A percentile compares a stretch with the other conserved stretches of the same genome.
These are phyloP conservation scores for Pestalotiopsis sp. DNA, from an alignment of 2,329 filamentous ascomycete genomes.

Conservation along the genomic window DNA sequence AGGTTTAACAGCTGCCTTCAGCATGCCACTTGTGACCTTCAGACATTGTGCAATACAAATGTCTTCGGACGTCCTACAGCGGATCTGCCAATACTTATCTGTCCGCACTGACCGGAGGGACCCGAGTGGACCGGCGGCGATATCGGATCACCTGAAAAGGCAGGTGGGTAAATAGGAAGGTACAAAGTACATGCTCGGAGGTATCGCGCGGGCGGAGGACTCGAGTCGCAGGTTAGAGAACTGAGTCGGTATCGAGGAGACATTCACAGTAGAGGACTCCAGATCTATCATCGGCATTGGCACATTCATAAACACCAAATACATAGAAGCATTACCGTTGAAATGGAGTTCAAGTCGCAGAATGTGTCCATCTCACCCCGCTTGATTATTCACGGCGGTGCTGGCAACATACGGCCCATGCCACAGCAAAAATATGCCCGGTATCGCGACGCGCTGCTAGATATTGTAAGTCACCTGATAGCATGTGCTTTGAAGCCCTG, in stretches of 20 bases:
- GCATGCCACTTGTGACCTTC: too few species aligned
- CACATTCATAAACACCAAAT: not conserved
- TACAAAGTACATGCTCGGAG: too few species aligned
- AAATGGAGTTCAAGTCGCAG: constrained; percentile 45
- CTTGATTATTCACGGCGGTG: constrained; percentile 73
- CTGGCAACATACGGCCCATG: constrained; percentile 69
- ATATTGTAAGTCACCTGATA: constrained; percentile 52
- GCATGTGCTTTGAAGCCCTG: too few species aligned
- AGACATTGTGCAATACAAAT: not conserved
- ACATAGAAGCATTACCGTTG: not conserved
- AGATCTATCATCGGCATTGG: not conserved
- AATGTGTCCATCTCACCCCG: constrained; percentile 47
- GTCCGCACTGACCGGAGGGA: not conserved
- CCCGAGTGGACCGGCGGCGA: not conserved
- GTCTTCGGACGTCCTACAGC: not conserved
- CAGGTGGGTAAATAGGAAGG: not conserved
- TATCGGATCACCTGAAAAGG: constrained; percentile 3
- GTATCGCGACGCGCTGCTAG: constrained; percentile 63
- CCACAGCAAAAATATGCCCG: constrained; percentile 58
- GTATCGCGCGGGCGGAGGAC: not conserved
- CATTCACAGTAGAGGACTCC: not conserved
- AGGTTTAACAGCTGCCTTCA: too few species aligned
- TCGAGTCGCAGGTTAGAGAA: not conserved
- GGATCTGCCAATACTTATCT: not conserved
- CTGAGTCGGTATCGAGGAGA: not conserved